Evolutionary conservation across 208 protist species (phyloP).

Genomic region (Leishmania guyanensis): DNA sequence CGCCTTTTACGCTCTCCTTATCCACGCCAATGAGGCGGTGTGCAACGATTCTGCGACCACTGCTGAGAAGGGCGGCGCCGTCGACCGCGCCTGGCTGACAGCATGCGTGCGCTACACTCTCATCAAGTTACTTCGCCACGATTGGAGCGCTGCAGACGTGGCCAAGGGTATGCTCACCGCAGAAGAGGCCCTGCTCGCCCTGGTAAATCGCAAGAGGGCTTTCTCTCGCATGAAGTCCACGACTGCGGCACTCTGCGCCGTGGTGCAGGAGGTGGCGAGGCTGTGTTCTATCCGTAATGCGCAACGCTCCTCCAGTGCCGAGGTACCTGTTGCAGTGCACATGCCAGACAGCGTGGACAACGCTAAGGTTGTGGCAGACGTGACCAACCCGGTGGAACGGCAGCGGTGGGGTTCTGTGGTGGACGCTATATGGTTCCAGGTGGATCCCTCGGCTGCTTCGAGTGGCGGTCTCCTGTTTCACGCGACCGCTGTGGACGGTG

Average conservation of each 20-base stretch:
- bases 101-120: conserved; percentile 38
- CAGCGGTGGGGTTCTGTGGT: conserved; percentile 59
- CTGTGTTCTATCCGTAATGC: conserved; percentile 20
- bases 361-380: conserved; percentile 27
- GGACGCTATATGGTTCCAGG: conserved; percentile 81
- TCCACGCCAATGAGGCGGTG: conserved; percentile 5
- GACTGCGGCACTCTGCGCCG: conserved; percentile 30
- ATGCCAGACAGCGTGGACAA: conserved; percentile 32
- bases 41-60: neutral
- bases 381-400: conserved; percentile 40
- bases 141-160: conserved; percentile 25
- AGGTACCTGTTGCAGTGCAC: conserved; percentile 37
- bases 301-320: conserved; percentile 13
- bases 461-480: conserved; percentile 55
- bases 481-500: conserved; percentile 12
- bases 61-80: neutral
- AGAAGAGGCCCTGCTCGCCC: conserved; percentile 25
- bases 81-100: conserved; percentile 38
- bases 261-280: conserved; percentile 32
- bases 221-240: conserved; percentile 16
- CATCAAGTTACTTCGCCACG: conserved; percentile 28
- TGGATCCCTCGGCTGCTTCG: conserved; percentile 46
- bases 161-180: conserved; percentile 15
- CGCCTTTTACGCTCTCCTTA: conserved; percentile 7
- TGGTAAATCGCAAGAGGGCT: conserved; percentile 6